A percentile compares a stretch with the other conserved stretches of the same genome.
phyloP scores from a whole-genome alignment of 1,284 basidiomycete species.

The Peniophora sp. region DNA sequence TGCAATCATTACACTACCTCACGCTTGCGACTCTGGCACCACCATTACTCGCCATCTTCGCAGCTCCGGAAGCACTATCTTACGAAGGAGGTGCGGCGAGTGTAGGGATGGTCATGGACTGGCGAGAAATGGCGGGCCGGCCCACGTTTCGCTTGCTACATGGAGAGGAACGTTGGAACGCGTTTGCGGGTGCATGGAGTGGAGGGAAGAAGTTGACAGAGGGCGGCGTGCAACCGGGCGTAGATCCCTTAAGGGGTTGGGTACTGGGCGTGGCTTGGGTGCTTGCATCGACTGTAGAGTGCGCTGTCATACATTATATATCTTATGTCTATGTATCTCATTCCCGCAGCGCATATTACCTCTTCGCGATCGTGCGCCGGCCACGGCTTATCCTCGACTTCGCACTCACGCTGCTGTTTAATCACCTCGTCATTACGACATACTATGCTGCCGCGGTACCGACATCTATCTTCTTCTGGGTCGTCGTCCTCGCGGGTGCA shows the following conservation, averaged over 20 bases:
- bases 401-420: conserved; percentile 81
- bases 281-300: conserved; percentile 76
- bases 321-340: conserved; percentile 8
- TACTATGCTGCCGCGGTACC: conserved; percentile 88
- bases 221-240: conserved; percentile 39
- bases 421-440: conserved; percentile 86
- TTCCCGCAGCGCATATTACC: conserved; percentile 66
- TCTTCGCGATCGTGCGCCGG: conserved; percentile 82
- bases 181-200: conserved; percentile 68
- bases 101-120: conserved; percentile 93
- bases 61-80: conserved; percentile 63
- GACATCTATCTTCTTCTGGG: conserved; percentile 86
- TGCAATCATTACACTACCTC: conserved; percentile 91
- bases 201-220: conserved; percentile 63
- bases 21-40: conserved; percentile 81
- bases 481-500: conserved; percentile 66
- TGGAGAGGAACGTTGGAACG: conserved; percentile 56
- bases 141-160: conserved; percentile 63
- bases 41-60: conserved; percentile 69
- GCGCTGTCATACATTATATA: conserved; percentile 22
- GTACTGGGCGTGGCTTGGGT: conserved; percentile 82
- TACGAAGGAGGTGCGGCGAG: conserved; percentile 85
- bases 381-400: conserved; percentile 96
- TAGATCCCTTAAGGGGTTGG: conserved; percentile 80
- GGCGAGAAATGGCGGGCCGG: conserved; percentile 87